These are phyloP conservation scores for Trifolium pratense DNA, from an alignment of 306 rosid genomes.

Conservation along the genomic window DNA sequence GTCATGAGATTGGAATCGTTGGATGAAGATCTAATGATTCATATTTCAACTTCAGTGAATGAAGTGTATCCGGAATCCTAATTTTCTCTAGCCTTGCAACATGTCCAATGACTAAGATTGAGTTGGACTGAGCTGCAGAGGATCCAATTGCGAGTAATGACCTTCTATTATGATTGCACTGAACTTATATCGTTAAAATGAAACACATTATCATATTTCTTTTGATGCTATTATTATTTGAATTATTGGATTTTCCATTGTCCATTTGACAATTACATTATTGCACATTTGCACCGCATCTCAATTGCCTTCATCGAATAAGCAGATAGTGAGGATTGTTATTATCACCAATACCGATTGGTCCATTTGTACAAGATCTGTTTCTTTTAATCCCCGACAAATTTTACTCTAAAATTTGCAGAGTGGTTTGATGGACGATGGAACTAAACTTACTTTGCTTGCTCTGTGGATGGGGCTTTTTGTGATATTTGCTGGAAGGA, in stretches of 20 bases:
- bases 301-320: slow-evolving; percentile 20
- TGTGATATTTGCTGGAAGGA: slow-evolving; percentile 84
- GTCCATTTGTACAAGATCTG: slow-evolving; percentile 13
- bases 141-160: neutral
- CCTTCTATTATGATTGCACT: neutral
- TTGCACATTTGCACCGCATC: slow-evolving; percentile 13
- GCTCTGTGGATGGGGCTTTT: slow-evolving; percentile 80
- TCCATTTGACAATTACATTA: slow-evolving; percentile 1
- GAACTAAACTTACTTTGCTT: slow-evolving; percentile 65
- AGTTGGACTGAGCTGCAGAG: neutral
- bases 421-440: slow-evolving; percentile 84
- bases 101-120: neutral
- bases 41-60: slow-evolving; percentile 5
- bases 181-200: neutral
- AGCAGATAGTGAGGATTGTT: slow-evolving; percentile 8
- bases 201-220: neutral
- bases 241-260: neutral
- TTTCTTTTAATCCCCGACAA: slow-evolving; percentile 26
- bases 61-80: neutral
- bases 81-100: neutral
- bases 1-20: neutral
- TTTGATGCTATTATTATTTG: slow-evolving; percentile 10
- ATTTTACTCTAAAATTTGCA: slow-evolving; percentile 47
- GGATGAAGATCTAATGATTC: neutral
- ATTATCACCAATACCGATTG: neutral